phyloP scores from a whole-genome alignment of 495 filamentous ascomycete species.

The Talaromyces ruber region DNA sequence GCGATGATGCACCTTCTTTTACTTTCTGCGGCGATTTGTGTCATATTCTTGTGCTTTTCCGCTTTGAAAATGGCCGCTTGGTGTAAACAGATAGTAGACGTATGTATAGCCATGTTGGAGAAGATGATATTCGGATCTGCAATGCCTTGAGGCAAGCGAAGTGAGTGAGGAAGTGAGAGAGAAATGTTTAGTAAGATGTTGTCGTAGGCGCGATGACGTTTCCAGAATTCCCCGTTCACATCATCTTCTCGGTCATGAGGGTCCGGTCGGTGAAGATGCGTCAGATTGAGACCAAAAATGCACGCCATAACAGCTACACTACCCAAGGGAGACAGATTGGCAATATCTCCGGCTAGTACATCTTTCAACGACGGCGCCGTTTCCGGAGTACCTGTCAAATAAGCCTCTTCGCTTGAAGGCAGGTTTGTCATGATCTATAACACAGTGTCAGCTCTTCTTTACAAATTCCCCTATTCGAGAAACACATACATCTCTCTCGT shows the following conservation, averaged over 20 bases:
- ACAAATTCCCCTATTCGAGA: not conserved
- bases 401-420: constrained; percentile 80
- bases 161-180: constrained; percentile 70
- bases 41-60: constrained; percentile 75
- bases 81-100: constrained; percentile 92
- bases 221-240: constrained; percentile 94
- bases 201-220: constrained; percentile 80
- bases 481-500: constrained; percentile 71
- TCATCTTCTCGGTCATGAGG: constrained; percentile 77
- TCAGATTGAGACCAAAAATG: constrained; percentile 89
- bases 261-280: constrained; percentile 86
- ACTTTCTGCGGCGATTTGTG: constrained; percentile 73
- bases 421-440: constrained; percentile 73
- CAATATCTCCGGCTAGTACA: constrained; percentile 63
- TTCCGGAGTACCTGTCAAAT: constrained; percentile 66
- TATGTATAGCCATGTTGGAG: constrained; percentile 94
- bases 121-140: constrained; percentile 83
- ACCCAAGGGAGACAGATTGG: constrained; percentile 67
- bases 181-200: constrained; percentile 82
- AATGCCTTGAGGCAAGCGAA: constrained; percentile 73
- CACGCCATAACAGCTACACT: constrained; percentile 77
- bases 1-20: constrained; percentile 89
- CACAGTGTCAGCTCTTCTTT: not conserved
- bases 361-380: constrained; percentile 60
- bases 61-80: constrained; percentile 98